These are phyloP conservation scores for Meyerozyma athensensis DNA, from an alignment of 1,139 yeast species.

Conservation along the genomic window DNA sequence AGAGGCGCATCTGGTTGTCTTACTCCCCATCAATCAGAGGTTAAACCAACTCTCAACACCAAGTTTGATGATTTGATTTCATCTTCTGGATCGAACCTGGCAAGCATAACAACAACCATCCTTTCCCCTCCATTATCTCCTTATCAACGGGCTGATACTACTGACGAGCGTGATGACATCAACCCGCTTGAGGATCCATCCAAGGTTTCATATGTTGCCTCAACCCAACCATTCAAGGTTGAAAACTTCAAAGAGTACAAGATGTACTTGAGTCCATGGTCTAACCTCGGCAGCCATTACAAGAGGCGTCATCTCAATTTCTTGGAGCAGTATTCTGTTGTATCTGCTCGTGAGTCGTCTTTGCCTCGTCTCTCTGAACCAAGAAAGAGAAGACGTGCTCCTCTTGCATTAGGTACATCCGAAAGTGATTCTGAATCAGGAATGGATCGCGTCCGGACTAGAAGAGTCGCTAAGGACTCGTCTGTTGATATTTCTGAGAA, in stretches of 20 bases:
- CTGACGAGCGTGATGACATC: conserved; percentile 12
- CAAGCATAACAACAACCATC: conserved; percentile 18
- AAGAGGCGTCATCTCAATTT: conserved; percentile 46
- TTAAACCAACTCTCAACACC: not conserved
- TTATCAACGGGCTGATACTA: conserved; percentile 30
- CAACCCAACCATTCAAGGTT: conserved; percentile 35
- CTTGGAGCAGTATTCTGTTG: conserved; percentile 43
- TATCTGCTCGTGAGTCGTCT: conserved; percentile 9
- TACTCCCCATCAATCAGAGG: conserved; percentile 25
- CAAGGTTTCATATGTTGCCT: conserved; percentile 17
- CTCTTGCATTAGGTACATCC: conserved; percentile 13
- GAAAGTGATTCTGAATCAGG: conserved; percentile 30
- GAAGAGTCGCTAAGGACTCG: conserved; percentile 45
- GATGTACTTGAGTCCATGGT: conserved; percentile 51
- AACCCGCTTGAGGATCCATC: conserved; percentile 9
- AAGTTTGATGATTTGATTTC: not conserved
- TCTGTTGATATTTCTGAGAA: conserved; percentile 16
- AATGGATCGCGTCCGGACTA: conserved; percentile 52
- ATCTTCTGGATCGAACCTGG: not conserved
- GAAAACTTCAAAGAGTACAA: conserved; percentile 44
- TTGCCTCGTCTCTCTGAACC: conserved; percentile 18
- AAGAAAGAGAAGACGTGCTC: conserved; percentile 16
- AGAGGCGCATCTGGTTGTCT: conserved; percentile 34
- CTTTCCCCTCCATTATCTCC: conserved; percentile 71
- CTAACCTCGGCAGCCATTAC: conserved; percentile 35